Evolutionary conservation across 2,329 filamentous ascomycete species (phyloP).

Genomic region (Neofusicoccum umdonicola): DNA sequence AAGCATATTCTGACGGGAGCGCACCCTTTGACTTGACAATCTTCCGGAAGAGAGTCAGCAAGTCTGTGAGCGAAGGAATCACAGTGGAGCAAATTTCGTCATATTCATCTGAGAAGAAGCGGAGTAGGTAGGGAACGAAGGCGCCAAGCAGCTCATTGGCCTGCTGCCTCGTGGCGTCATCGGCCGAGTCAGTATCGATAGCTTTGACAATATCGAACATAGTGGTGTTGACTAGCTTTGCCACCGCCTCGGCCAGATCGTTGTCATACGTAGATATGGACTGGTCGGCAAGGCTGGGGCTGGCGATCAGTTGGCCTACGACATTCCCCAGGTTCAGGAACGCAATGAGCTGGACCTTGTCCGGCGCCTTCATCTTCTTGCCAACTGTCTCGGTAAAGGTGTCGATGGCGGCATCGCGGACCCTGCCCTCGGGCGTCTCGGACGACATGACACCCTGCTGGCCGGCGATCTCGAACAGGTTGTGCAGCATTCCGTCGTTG

Average conservation of each 20-base stretch:
- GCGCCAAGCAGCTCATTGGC: conserved; percentile 79
- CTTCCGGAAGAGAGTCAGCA: conserved; percentile 87
- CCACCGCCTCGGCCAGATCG: conserved; percentile 90
- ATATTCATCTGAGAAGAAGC: conserved; percentile 96
- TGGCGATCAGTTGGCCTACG: conserved; percentile 79
- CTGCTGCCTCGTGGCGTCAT: conserved; percentile 64
- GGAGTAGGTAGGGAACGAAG: conserved; percentile 82
- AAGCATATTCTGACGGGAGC: conserved; percentile 71
- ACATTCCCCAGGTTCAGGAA: conserved; percentile 87
- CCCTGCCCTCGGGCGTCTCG: conserved; percentile 64
- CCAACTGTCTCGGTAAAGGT: conserved; percentile 93
- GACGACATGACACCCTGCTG: conserved; percentile 59
- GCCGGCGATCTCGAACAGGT: conserved; percentile 85
- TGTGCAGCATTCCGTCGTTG: conserved; percentile 73
- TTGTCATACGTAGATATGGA: conserved; percentile 88
- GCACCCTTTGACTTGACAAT: conserved; percentile 61
- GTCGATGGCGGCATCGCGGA: conserved; percentile 87
- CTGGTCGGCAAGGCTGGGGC: conserved; percentile 74
- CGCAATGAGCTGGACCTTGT: conserved; percentile 91
- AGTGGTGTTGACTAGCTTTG: conserved; percentile 90
- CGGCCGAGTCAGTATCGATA: conserved; percentile 66
- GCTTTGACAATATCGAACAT: conserved; percentile 84
- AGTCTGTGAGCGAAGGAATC: conserved; percentile 87
- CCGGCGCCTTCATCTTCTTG: conserved; percentile 94
- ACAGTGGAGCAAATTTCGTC: conserved; percentile 97